Percentiles rank a stretch among this genome's conserved stretches.
Evolutionary conservation across 768 basidiomycete genomes (phyloP).

Genomic region (Mycena polygramma): DNA sequence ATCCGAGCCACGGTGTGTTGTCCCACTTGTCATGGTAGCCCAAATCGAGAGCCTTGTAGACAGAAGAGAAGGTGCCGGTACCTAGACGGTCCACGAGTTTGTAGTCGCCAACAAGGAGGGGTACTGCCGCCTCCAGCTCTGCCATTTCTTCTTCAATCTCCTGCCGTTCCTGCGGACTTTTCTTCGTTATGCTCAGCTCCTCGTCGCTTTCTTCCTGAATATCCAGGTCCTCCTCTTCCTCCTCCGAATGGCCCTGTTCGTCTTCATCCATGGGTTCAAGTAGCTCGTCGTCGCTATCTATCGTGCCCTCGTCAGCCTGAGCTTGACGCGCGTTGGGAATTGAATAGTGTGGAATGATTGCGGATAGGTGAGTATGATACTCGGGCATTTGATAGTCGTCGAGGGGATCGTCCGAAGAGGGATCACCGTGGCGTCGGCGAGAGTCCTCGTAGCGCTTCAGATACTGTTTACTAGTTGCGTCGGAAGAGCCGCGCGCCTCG

Average conservation of each 20-base stretch:
- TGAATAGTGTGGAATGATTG: conserved; percentile 51
- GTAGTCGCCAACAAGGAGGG: conserved; percentile 77
- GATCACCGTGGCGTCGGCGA: conserved; percentile 41
- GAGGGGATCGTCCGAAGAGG: conserved; percentile 68
- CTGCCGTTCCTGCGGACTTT: conserved; percentile 73
- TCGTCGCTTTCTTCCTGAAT: conserved; percentile 65
- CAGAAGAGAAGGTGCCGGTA: conserved; percentile 98
- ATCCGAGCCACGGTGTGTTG: conserved; percentile 79
- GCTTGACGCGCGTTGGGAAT: conserved; percentile 36
- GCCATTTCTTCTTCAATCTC: conserved; percentile 85
- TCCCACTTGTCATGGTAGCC: conserved; percentile 82
- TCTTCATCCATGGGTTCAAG: conserved; percentile 41
- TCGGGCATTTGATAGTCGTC: conserved; percentile 53
- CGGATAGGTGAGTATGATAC: conserved; percentile 66
- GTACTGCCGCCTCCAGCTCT: conserved; percentile 76
- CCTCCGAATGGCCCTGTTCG: conserved; percentile 49
- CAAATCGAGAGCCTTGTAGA: conserved; percentile 96
- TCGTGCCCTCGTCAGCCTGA: conserved; percentile 60
- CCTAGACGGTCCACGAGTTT: conserved; percentile 90
- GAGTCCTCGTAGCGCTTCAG: conserved; percentile 51
- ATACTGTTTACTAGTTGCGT: conserved; percentile 63
- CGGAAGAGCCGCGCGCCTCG: conserved; percentile 71
- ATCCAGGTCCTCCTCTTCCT: conserved; percentile 49
- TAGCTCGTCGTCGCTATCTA: conserved; percentile 63
- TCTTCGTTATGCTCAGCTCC: conserved; percentile 68